Evolutionary conservation across 169 alveolate species (phyloP).

Genomic region (Babesia bovis): DNA sequence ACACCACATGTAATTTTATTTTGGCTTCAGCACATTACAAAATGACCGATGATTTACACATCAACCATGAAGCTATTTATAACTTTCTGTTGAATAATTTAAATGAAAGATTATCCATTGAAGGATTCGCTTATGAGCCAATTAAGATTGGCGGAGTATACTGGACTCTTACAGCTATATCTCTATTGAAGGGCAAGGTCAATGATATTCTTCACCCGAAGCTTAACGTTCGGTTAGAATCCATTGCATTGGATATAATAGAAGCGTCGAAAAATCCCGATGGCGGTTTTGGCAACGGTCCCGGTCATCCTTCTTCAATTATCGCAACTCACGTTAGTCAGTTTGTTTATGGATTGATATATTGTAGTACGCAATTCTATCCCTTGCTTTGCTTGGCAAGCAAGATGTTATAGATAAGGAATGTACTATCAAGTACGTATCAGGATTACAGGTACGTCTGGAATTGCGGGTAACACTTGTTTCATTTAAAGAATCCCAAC

Average conservation of each 20-base stretch:
- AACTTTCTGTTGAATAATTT: slow-evolving; percentile 55
- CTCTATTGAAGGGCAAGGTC: slow-evolving; percentile 54
- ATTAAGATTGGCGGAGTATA: slow-evolving; percentile 74
- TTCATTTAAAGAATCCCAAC: neutral
- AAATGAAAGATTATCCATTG: slow-evolving; percentile 61
- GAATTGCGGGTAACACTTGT: neutral
- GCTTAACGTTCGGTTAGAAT: slow-evolving; percentile 42
- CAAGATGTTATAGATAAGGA: slow-evolving; percentile 76
- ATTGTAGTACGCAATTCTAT: slow-evolving; percentile 84
- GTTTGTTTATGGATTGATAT: neutral
- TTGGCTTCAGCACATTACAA: neutral
- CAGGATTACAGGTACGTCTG: slow-evolving; percentile 70
- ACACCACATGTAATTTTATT: neutral
- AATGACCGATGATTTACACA: neutral
- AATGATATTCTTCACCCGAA: slow-evolving; percentile 63
- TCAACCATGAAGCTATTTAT: slow-evolving; percentile 40
- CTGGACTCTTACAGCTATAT: slow-evolving; percentile 71
- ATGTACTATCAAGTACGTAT: slow-evolving; percentile 79
- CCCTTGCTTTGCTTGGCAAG: slow-evolving; percentile 75
- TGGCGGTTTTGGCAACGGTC: slow-evolving; percentile 77
- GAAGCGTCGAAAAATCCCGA: slow-evolving; percentile 62
- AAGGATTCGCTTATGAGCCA: slow-evolving; percentile 74
- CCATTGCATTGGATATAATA: slow-evolving; percentile 50
- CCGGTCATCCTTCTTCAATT: slow-evolving; percentile 70
- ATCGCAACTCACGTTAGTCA: slow-evolving; percentile 72